Conservation (phyloP, 352 stramenopile species). For the Phytophthora sojae region DNA sequence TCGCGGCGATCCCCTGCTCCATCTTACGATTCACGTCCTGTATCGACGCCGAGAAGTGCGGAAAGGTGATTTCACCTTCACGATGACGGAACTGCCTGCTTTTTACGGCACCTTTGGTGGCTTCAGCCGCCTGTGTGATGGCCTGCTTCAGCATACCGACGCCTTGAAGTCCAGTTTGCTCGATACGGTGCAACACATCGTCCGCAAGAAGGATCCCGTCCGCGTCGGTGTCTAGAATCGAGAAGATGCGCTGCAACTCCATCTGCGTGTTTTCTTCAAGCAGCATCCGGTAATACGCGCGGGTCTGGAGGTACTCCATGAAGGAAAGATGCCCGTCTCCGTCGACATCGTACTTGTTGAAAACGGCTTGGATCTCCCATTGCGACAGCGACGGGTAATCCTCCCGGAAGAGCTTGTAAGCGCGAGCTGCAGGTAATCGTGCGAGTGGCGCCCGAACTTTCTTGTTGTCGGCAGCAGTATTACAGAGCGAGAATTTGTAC, state of each 20-base stretch:
- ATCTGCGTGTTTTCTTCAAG: slow-evolving; percentile 62
- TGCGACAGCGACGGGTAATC: slow-evolving; percentile 70
- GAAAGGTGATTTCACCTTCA: slow-evolving; percentile 74
- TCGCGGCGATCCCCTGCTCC: slow-evolving; percentile 67
- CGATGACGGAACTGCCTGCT: slow-evolving; percentile 27
- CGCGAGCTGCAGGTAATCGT: slow-evolving; percentile 47
- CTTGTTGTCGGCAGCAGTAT: slow-evolving; percentile 31
- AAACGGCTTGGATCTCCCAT: slow-evolving; percentile 65
- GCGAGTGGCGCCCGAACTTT: slow-evolving; percentile 40
- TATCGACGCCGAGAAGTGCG: slow-evolving; percentile 66
- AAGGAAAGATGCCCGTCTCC: slow-evolving; percentile 64
- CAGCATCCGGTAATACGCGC: slow-evolving; percentile 61
- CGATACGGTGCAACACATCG: slow-evolving; percentile 59
- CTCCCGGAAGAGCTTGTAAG: slow-evolving; percentile 68
- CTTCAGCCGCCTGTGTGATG: slow-evolving; percentile 52
- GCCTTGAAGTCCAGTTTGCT: slow-evolving; percentile 55
- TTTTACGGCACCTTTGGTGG: slow-evolving; percentile 44
- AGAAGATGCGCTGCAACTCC: slow-evolving; percentile 67
- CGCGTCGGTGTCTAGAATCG: slow-evolving; percentile 66
- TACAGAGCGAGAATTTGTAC: slow-evolving; percentile 62
- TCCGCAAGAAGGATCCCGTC: slow-evolving; percentile 62
- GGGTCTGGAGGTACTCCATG: slow-evolving; percentile 65
- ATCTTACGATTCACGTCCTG: slow-evolving; percentile 69
- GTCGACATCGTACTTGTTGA: slow-evolving; percentile 69
- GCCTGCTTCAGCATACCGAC: slow-evolving; percentile 58